phyloP scores from a whole-genome alignment of 2,329 filamentous ascomycete genomes.

The Aciculosporium take region DNA sequence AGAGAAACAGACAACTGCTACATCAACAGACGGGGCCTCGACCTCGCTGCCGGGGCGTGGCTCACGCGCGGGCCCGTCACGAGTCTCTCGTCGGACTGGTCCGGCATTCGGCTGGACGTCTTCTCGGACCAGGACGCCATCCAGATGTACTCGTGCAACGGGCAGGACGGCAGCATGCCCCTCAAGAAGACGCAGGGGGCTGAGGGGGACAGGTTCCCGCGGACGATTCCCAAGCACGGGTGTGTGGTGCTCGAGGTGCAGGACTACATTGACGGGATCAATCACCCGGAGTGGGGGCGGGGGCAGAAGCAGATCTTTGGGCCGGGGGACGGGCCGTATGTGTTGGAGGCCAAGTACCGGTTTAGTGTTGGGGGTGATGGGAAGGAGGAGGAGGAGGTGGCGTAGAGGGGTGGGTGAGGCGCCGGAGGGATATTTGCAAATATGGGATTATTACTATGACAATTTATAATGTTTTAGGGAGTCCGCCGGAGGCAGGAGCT shows the following conservation, averaged over 20 bases:
- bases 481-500: too few species aligned
- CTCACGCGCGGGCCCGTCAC: conserved; percentile 44
- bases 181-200: conserved; percentile 60
- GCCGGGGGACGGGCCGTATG: conserved; percentile 45
- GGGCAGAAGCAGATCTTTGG: conserved; percentile 40
- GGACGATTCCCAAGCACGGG: conserved; percentile 59
- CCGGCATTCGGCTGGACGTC: conserved; percentile 71
- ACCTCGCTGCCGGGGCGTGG: conserved; percentile 49
- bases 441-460: too few species aligned
- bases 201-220: conserved; percentile 33
- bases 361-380: conserved; percentile 31
- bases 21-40: conserved; percentile 49
- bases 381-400: neutral
- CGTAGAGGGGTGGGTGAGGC: neutral
- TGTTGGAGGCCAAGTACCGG: conserved; percentile 46
- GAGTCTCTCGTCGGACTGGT: conserved; percentile 56
- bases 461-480: too few species aligned
- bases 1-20: conserved; percentile 46
- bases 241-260: conserved; percentile 86
- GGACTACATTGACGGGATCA: conserved; percentile 89
- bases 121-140: conserved; percentile 74
- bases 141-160: conserved; percentile 76
- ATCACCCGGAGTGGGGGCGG: conserved; percentile 77
- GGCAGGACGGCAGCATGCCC: conserved; percentile 55
- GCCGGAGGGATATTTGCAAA: too few species aligned